Evolutionary conservation across 1,139 yeast genomes (phyloP).

Genomic region (Candida mesenterica): DNA sequence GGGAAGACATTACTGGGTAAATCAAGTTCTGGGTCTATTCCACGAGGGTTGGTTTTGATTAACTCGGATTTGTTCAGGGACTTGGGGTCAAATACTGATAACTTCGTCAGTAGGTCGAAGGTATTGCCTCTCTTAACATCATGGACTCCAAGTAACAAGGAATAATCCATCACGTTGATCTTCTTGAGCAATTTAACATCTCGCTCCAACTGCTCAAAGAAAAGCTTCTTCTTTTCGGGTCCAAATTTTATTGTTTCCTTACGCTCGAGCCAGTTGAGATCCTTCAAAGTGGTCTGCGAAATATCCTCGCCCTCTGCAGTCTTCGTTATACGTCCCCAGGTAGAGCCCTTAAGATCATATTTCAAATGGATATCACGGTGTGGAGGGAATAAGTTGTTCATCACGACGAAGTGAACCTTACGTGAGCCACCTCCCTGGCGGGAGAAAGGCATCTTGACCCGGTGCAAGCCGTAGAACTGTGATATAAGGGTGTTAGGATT

Average conservation of each 20-base stretch:
- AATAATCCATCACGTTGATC: constrained; percentile 92
- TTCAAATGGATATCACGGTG: constrained; percentile 83
- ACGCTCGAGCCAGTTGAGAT: constrained; percentile 79
- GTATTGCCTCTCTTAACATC: constrained; percentile 62
- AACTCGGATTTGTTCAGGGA: constrained; percentile 40
- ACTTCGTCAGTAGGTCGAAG: constrained; percentile 24
- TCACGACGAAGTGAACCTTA: constrained; percentile 89
- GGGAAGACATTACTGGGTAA: constrained; percentile 48
- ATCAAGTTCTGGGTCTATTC: constrained; percentile 40
- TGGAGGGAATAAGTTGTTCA: constrained; percentile 97
- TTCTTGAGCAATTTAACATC: constrained; percentile 74
- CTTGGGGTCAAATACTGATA: constrained; percentile 51
- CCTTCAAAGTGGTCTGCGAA: constrained; percentile 61
- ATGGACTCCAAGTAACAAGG: constrained; percentile 83
- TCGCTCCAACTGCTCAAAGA: constrained; percentile 65
- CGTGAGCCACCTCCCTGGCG: constrained; percentile 44
- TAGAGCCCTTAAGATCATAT: constrained; percentile 91
- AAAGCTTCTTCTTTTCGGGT: constrained; percentile 56
- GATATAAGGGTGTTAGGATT: constrained; percentile 89
- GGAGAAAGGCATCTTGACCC: constrained; percentile 81
- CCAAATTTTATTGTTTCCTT: constrained; percentile 68
- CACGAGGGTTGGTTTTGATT: constrained; percentile 48
- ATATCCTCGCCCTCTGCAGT: constrained; percentile 21
- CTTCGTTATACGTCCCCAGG: constrained; percentile 73
- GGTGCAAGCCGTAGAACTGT: constrained; percentile 92